Evolutionary conservation across 1,284 basidiomycete genomes (phyloP).

Genomic region (Ustilago trichophora): DNA sequence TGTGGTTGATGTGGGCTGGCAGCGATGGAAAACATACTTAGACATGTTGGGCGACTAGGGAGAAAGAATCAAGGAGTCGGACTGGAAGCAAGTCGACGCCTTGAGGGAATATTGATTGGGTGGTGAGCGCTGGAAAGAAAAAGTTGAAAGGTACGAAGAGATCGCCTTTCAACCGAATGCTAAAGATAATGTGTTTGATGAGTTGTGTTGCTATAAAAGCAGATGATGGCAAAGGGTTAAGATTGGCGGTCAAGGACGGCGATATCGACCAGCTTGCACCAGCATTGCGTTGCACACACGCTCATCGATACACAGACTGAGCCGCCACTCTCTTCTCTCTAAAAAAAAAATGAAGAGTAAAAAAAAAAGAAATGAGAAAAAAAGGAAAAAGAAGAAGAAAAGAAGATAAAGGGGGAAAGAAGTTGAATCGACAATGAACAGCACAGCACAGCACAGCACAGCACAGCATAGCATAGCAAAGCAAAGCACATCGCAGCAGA

Average conservation of each 20-base stretch:
- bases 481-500: too few species aligned
- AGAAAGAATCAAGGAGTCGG: conserved; percentile 48
- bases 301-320: neutral
- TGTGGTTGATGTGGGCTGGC: neutral
- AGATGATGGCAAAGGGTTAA: conserved; percentile 37
- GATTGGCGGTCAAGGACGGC: conserved; percentile 12
- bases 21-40: conserved; percentile 44
- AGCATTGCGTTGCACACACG: conserved; percentile 1
- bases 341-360: conserved; percentile 2
- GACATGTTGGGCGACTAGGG: conserved; percentile 50
- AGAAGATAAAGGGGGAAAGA: neutral
- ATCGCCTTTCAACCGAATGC: conserved; percentile 34
- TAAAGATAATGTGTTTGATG: conserved; percentile 3
- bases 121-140: conserved; percentile 20
- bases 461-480: too few species aligned
- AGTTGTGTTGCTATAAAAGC: conserved; percentile 35
- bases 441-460: too few species aligned
- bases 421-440: conserved; percentile 3
- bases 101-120: conserved; percentile 37
- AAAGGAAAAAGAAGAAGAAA: neutral
- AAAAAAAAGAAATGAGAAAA: neutral
- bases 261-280: conserved; percentile 14
- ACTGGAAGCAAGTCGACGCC: conserved; percentile 52
- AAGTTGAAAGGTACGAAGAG: conserved; percentile 40
- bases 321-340: too few species aligned